phyloP scores from a whole-genome alignment of 768 basidiomycete species.

The Boletus patriciae region DNA sequence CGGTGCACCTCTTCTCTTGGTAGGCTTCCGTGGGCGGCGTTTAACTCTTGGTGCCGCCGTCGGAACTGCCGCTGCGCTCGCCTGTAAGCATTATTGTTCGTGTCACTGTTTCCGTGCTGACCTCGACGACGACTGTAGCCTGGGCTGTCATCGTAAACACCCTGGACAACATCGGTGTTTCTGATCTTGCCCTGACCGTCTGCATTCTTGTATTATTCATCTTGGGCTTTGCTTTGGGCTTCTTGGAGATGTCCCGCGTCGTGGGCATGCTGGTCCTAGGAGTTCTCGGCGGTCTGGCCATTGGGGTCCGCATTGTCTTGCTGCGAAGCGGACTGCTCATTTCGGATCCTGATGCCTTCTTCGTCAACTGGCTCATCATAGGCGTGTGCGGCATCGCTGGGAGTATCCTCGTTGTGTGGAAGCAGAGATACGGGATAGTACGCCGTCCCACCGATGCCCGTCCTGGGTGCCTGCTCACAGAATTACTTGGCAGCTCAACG shows the following conservation, averaged over 20 bases:
- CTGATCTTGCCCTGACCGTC: constrained; percentile 51
- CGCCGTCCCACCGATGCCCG: constrained; percentile 16
- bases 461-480: constrained; percentile 3
- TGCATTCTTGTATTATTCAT: constrained; percentile 51
- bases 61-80: constrained; percentile 50
- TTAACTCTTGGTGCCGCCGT: constrained; percentile 54
- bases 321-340: constrained; percentile 52
- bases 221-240: constrained; percentile 52
- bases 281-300: constrained; percentile 54
- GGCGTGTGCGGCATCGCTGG: constrained; percentile 43
- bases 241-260: constrained; percentile 51
- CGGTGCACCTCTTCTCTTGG: constrained; percentile 54
- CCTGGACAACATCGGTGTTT: constrained; percentile 45
- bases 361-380: constrained; percentile 56
- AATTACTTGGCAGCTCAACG: constrained; percentile 36
- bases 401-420: constrained; percentile 43
- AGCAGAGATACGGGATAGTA: constrained; percentile 52
- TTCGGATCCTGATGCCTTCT: constrained; percentile 34
- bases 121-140: constrained; percentile 27
- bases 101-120: not conserved
- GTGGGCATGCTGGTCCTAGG: constrained; percentile 48
- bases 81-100: constrained; percentile 35
- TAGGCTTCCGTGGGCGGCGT: constrained; percentile 58
- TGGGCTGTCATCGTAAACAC: constrained; percentile 67
- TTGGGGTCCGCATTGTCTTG: constrained; percentile 55